Conservation (phyloP, 805 yeast species). For the Barnettozyma siamensis region DNA sequence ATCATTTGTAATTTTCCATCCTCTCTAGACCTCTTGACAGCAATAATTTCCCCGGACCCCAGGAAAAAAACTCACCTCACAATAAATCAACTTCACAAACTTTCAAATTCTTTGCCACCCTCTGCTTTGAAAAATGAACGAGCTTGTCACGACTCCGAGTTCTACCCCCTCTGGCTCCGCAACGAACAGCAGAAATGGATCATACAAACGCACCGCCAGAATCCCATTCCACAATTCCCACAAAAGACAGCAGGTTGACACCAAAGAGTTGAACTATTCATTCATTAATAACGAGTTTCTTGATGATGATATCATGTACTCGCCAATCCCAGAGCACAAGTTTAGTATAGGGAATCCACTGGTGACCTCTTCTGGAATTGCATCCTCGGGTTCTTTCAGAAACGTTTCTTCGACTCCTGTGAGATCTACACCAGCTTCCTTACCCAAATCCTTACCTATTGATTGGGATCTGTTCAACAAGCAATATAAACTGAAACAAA, state of each 20-base stretch:
- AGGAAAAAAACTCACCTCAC: background rate
- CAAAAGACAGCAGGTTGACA: slow-evolving; percentile 2
- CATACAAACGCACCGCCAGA: slow-evolving; percentile 3
- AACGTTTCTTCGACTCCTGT: slow-evolving; percentile 25
- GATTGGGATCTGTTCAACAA: slow-evolving; percentile 27
- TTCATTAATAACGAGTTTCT: slow-evolving; percentile 23
- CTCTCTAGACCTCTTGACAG: no score
- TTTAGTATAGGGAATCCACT: slow-evolving; percentile 5
- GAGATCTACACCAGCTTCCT: slow-evolving; percentile 18
- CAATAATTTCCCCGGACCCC: background rate
- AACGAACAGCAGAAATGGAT: slow-evolving; percentile 2
- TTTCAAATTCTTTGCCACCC: no score
- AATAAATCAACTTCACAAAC: no score
- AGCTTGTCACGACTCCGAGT: slow-evolving; percentile 8
- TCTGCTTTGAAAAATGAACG: slow-evolving; percentile 3
- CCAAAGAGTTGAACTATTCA: slow-evolving; percentile 14
- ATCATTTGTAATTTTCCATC: no score
- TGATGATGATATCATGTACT: slow-evolving; percentile 12
- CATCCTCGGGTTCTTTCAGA: slow-evolving; percentile 13
- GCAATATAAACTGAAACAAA: slow-evolving; percentile 22
- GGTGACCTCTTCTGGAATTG: background rate
- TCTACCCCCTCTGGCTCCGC: slow-evolving; percentile 8
- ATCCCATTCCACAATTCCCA: slow-evolving; percentile 9
- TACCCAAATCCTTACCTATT: slow-evolving; percentile 25
- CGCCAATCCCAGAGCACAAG: background rate